phyloP scores from a whole-genome alignment of 140 eudicot species.

The Senecio squalidus region DNA sequence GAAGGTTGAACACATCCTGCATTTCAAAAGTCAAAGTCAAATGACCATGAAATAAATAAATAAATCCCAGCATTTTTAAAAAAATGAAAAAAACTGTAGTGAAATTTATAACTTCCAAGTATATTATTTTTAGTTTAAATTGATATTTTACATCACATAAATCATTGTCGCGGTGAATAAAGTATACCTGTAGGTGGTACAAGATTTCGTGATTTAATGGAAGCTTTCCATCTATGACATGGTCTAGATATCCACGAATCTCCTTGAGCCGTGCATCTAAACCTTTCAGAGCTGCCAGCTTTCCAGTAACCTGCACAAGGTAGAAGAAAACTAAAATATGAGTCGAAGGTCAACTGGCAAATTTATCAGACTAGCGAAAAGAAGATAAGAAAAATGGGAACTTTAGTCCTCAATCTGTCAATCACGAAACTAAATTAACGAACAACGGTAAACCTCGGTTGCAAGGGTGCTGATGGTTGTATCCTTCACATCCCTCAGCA shows the following conservation, averaged over 20 bases:
- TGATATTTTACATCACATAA: no score
- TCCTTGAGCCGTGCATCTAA: constrained; percentile 84
- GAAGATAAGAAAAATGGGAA: not conserved
- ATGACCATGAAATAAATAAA: not conserved
- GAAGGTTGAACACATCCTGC: constrained; percentile 90
- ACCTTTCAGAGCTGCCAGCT: constrained; percentile 89
- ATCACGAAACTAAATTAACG: not conserved
- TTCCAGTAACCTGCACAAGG: constrained; percentile 75
- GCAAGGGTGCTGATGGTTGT: constrained; percentile 98
- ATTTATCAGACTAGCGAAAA: not conserved
- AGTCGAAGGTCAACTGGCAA: not conserved
- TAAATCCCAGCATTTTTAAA: not conserved
- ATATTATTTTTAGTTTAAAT: no score
- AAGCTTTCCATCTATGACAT: constrained; percentile 80
- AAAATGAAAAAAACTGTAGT: not conserved
- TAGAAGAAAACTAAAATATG: not conserved
- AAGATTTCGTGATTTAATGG: constrained; percentile 89
- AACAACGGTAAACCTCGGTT: constrained; percentile 58
- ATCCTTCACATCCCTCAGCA: constrained; percentile 95
- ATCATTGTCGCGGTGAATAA: no score
- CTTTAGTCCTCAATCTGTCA: not conserved
- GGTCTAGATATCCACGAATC: constrained; percentile 90
- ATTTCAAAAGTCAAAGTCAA: not conserved
- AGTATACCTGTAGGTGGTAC: constrained; percentile 79
- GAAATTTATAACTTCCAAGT: no score